Percentiles rank a stretch among this genome's conserved stretches.
Conservation (phyloP, 2,329 filamentous ascomycete genomes). For the Cryphonectria nitschkei region DNA sequence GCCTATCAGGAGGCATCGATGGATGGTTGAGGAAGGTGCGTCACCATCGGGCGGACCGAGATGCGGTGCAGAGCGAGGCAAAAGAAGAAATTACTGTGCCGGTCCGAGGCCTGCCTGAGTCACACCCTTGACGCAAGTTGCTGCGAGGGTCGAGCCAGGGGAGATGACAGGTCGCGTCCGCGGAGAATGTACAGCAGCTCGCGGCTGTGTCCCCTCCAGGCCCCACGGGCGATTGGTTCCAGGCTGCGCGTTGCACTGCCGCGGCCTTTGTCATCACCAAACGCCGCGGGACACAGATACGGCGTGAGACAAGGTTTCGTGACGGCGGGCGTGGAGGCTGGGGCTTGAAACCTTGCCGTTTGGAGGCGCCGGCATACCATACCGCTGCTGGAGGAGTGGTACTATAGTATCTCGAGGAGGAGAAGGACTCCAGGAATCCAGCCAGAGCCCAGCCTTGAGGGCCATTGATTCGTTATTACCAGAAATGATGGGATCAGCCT, state of each 20-base stretch:
- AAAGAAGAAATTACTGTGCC: not conserved
- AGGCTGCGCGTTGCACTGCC: not conserved
- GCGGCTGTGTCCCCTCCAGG: not conserved
- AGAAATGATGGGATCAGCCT: too few species aligned
- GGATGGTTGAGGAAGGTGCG: not conserved
- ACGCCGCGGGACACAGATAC: not conserved
- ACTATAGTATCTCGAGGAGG: not conserved
- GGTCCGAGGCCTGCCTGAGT: not conserved
- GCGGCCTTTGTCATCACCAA: not conserved
- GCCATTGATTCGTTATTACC: too few species aligned
- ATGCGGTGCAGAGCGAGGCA: not conserved
- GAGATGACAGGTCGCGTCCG: not conserved
- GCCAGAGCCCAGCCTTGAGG: not conserved
- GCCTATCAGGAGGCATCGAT: not conserved
- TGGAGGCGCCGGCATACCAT: not conserved
- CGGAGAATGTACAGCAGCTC: too few species aligned
- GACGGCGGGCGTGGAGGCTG: not conserved
- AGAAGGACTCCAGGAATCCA: not conserved
- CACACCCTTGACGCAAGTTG: not conserved
- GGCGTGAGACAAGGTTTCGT: not conserved
- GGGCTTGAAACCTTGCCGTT: not conserved
- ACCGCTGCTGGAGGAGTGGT: not conserved
- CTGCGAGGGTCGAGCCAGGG: too few species aligned
- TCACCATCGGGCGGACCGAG: too few species aligned
- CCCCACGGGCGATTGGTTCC: not conserved